phyloP scores from a whole-genome alignment of 2,329 filamentous ascomycete species.

The Coleophoma eucalyptorum region DNA sequence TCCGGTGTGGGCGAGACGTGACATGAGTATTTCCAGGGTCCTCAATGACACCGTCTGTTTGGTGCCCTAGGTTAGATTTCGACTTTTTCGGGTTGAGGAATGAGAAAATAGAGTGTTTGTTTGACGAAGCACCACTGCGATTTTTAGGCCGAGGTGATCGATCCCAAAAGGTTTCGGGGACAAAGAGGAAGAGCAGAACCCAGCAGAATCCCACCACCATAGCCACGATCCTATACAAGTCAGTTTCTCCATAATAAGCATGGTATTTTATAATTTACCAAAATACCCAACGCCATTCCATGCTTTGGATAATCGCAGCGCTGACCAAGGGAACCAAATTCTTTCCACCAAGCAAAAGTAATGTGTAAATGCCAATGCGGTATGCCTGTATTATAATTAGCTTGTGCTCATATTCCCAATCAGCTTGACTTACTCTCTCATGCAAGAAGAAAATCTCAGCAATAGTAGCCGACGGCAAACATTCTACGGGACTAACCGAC shows the following conservation, averaged over 20 bases:
- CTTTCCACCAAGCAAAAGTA: constrained; percentile 85
- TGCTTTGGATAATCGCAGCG: constrained; percentile 73
- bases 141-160: constrained; percentile 55
- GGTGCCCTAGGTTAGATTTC: constrained; percentile 3
- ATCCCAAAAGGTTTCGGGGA: constrained; percentile 96
- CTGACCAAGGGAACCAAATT: constrained; percentile 86
- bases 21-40: not conserved
- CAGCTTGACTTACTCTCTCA: constrained; percentile 54
- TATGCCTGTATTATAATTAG: constrained; percentile 47
- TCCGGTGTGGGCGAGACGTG: constrained; percentile 7
- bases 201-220: constrained; percentile 72
- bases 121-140: constrained; percentile 7
- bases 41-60: constrained; percentile 2
- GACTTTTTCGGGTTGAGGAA: constrained; percentile 11
- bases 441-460: constrained; percentile 96
- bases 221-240: constrained; percentile 63
- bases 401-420: not conserved
- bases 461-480: constrained; percentile 87
- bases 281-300: constrained; percentile 89
- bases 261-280: constrained; percentile 49
- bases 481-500: constrained; percentile 86
- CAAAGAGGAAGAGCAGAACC: constrained; percentile 78
- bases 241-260: not conserved
- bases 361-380: constrained; percentile 87
- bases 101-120: constrained; percentile 10